Percentiles rank a stretch among this genome's conserved stretches.
Evolutionary conservation across 2,329 filamentous ascomycete species (phyloP).

Genomic region (Bipolaris bicolor): DNA sequence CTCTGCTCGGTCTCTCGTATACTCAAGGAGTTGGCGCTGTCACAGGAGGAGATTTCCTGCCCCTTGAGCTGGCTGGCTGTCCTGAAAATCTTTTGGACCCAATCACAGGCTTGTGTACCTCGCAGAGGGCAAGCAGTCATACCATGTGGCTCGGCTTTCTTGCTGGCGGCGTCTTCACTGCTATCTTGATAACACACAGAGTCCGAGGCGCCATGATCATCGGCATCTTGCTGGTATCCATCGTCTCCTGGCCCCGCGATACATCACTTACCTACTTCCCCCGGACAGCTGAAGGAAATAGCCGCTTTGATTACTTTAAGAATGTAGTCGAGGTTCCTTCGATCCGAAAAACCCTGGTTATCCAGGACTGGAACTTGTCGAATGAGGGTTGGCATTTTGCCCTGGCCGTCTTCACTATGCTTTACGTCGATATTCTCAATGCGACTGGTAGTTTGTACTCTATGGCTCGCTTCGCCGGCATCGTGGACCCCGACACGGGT

Average conservation of each 20-base stretch:
- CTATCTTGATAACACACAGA: conserved; percentile 81
- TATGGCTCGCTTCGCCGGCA: conserved; percentile 83
- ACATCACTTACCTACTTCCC: conserved; percentile 83
- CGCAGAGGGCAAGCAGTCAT: conserved; percentile 78
- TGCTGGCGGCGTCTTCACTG: conserved; percentile 80
- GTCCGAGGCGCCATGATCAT: conserved; percentile 85
- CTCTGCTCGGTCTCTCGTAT: conserved; percentile 79
- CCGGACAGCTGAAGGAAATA: conserved; percentile 70
- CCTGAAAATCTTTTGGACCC: conserved; percentile 55
- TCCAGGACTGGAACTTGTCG: conserved; percentile 74
- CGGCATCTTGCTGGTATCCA: conserved; percentile 81
- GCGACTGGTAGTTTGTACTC: conserved; percentile 82
- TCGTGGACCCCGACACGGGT: conserved; percentile 80
- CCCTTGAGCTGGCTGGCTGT: conserved; percentile 78
- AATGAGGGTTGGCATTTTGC: conserved; percentile 77
- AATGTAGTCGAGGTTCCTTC: conserved; percentile 83
- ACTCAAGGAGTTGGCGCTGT: conserved; percentile 81
- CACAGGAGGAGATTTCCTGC: conserved; percentile 69
- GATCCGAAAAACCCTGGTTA: conserved; percentile 71
- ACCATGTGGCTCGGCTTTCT: conserved; percentile 90
- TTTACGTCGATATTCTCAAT: conserved; percentile 90
- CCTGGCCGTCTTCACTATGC: conserved; percentile 83
- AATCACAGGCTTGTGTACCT: conserved; percentile 62
- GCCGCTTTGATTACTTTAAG: conserved; percentile 83
- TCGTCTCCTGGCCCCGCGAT: conserved; percentile 84